phyloP scores from a whole-genome alignment of 345 rosid species.

The Carallia brachiata region DNA sequence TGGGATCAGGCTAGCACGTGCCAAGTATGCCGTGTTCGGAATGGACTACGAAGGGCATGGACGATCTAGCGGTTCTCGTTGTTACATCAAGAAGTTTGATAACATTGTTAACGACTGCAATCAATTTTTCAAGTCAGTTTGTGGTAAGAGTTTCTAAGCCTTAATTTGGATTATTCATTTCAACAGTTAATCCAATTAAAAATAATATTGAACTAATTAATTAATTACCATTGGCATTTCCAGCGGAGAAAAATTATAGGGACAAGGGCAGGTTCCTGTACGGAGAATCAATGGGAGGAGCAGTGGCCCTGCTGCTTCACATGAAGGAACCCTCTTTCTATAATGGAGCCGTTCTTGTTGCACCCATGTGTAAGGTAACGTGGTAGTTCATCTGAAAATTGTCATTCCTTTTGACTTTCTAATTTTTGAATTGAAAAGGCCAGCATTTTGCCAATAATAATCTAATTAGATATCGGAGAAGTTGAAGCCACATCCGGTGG shows the following conservation, averaged over 20 bases:
- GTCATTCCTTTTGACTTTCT: background rate
- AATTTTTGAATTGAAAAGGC: background rate
- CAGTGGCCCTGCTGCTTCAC: slow-evolving; percentile 80
- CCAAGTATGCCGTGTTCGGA: slow-evolving; percentile 81
- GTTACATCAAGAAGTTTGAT: slow-evolving; percentile 85
- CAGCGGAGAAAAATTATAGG: slow-evolving; percentile 70
- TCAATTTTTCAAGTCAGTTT: slow-evolving; percentile 70
- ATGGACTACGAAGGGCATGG: slow-evolving; percentile 95
- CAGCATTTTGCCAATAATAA: background rate
- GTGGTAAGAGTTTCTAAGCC: slow-evolving; percentile 72
- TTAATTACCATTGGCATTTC: background rate
- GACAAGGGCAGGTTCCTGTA: slow-evolving; percentile 82
- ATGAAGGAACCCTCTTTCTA: slow-evolving; percentile 75
- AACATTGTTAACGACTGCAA: slow-evolving; percentile 68
- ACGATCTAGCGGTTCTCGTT: slow-evolving; percentile 77
- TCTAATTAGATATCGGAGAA: slow-evolving; percentile 76
- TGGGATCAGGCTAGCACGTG: slow-evolving; percentile 75
- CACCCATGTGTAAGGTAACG: slow-evolving; percentile 97
- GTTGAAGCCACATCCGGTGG: slow-evolving; percentile 88
- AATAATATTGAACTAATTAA: background rate
- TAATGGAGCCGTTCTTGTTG: slow-evolving; percentile 87
- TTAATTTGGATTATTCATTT: slow-evolving; percentile 45
- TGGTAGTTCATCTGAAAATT: background rate
- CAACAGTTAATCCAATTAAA: background rate
- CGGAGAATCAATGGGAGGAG: slow-evolving; percentile 99